Evolutionary conservation across 2,329 filamentous ascomycete species (phyloP).

Genomic region (Penicillium sp.): DNA sequence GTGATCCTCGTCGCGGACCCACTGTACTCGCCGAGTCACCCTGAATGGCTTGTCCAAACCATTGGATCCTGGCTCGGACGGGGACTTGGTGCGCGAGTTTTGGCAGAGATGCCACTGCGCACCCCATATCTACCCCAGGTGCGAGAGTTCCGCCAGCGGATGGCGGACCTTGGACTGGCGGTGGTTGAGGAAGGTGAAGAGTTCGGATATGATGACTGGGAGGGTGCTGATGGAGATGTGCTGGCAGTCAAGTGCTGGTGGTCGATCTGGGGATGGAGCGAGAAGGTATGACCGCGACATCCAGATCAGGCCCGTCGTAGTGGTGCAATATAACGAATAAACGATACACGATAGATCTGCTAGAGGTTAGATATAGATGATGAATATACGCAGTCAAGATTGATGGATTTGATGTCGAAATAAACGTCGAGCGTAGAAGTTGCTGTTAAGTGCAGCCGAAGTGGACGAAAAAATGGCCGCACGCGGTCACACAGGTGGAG

Average conservation of each 20-base stretch:
- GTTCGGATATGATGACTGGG: constrained; percentile 50
- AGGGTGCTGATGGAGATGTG: constrained; percentile 41
- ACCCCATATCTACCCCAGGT: constrained; percentile 67
- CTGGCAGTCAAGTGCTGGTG: constrained; percentile 50
- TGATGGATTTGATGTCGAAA: neutral
- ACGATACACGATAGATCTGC: constrained; percentile 30
- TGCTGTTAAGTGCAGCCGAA: neutral
- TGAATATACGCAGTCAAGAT: neutral
- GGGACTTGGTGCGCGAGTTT: constrained; percentile 60
- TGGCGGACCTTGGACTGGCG: constrained; percentile 56
- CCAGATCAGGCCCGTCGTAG: neutral
- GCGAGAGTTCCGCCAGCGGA: constrained; percentile 60
- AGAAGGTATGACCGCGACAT: constrained; percentile 28
- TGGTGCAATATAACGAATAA: constrained; percentile 31
- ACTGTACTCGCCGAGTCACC: constrained; percentile 83
- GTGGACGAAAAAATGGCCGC: neutral
- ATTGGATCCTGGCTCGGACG: constrained; percentile 67
- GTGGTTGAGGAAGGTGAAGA: constrained; percentile 54
- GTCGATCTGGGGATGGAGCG: constrained; percentile 48
- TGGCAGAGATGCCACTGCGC: constrained; percentile 79
- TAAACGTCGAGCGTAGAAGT: neutral
- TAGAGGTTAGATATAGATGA: constrained; percentile 11
- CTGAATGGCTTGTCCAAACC: constrained; percentile 68
- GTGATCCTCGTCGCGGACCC: constrained; percentile 83
- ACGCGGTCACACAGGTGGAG: neutral